Conservation (phyloP, 2,329 filamentous ascomycete genomes). For the Cordyceps farinosa region DNA sequence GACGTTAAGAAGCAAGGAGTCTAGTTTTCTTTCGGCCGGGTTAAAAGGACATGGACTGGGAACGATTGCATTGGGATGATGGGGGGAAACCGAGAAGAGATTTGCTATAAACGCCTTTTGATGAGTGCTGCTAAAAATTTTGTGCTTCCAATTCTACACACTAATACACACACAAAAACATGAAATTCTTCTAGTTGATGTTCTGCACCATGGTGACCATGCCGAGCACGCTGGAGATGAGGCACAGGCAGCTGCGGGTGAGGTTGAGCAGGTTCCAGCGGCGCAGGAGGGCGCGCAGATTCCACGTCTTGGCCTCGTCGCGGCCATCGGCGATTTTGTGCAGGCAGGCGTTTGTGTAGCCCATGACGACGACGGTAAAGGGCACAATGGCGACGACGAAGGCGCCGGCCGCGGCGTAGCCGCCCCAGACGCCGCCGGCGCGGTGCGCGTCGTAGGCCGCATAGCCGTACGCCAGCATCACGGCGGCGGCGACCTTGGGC, state of each 20-base stretch:
- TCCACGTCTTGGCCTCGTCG: conserved; percentile 12
- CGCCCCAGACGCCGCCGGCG: conserved; percentile 31
- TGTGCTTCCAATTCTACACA: background rate
- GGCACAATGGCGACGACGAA: conserved; percentile 38
- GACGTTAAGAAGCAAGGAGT: no score
- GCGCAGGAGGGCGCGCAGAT: conserved; percentile 21
- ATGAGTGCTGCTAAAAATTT: background rate
- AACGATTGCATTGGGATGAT: background rate
- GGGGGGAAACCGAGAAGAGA: background rate
- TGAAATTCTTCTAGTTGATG: background rate
- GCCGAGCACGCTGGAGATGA: conserved; percentile 27
- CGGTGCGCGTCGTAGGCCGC: conserved; percentile 33
- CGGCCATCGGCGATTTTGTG: conserved; percentile 25
- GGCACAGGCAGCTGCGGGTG: conserved; percentile 29
- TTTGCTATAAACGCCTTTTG: conserved; percentile 3
- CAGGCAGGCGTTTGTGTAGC: conserved; percentile 34
- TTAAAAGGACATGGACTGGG: background rate
- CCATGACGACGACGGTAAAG: conserved; percentile 38
- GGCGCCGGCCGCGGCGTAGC: conserved; percentile 31
- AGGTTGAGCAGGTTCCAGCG: conserved; percentile 30
- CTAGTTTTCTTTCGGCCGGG: no score
- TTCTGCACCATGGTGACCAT: conserved; percentile 17
- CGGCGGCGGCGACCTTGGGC: conserved; percentile 34
- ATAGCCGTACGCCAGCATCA: conserved; percentile 34
- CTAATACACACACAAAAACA: background rate